phyloP scores from a whole-genome alignment of 1,139 yeast species.

The Candida dubliniensis region DNA sequence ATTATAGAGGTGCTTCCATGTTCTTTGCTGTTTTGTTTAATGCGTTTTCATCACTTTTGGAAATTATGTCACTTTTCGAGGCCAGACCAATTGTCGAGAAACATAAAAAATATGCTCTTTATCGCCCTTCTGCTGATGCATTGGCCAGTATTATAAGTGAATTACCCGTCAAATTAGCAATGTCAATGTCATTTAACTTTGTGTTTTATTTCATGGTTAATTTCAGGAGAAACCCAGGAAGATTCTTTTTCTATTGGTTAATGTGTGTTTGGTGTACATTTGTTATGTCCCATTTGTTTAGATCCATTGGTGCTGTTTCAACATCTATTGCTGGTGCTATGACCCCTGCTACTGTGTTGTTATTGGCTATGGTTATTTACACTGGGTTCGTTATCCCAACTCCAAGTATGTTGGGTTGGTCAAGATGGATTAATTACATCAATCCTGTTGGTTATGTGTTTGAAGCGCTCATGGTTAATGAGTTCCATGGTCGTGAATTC shows the following conservation, averaged over 20 bases:
- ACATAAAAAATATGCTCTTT: slow-evolving; percentile 62
- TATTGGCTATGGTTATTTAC: slow-evolving; percentile 52
- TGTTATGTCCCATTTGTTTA: slow-evolving; percentile 57
- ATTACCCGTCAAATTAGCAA: slow-evolving; percentile 52
- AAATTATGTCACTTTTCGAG: slow-evolving; percentile 55
- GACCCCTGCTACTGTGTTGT: slow-evolving; percentile 58
- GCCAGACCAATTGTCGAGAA: slow-evolving; percentile 61
- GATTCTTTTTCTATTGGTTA: slow-evolving; percentile 56
- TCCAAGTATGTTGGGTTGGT: slow-evolving; percentile 61
- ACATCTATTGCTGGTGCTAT: slow-evolving; percentile 57
- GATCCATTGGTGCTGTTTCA: slow-evolving; percentile 58
- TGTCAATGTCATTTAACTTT: slow-evolving; percentile 46
- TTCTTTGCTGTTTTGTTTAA: slow-evolving; percentile 59
- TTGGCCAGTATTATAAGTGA: slow-evolving; percentile 58
- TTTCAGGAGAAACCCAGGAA: slow-evolving; percentile 57
- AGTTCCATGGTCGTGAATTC: slow-evolving; percentile 49
- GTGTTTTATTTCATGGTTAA: slow-evolving; percentile 58
- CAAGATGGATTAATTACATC: slow-evolving; percentile 58
- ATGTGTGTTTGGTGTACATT: slow-evolving; percentile 43
- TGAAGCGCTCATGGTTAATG: slow-evolving; percentile 58
- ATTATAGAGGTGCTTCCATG: slow-evolving; percentile 53
- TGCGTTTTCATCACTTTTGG: slow-evolving; percentile 58
- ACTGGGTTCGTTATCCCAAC: slow-evolving; percentile 62
- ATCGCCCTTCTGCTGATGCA: slow-evolving; percentile 66
- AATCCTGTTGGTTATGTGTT: slow-evolving; percentile 59